These are phyloP conservation scores for Oryza nivara DNA, from an alignment of 176 grass and related monocot species.

Conservation along the genomic window DNA sequence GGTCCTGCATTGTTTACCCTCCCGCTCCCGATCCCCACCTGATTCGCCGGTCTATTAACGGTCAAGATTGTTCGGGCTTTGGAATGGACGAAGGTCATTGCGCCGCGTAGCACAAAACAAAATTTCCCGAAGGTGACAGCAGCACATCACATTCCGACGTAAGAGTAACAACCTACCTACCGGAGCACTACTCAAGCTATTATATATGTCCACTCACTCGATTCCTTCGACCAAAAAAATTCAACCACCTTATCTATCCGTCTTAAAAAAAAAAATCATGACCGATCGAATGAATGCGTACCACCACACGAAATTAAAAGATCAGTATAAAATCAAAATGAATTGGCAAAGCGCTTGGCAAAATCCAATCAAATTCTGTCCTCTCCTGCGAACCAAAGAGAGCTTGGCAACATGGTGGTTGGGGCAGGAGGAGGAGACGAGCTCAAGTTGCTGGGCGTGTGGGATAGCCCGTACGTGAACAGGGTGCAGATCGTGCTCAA, in stretches of 20 bases:
- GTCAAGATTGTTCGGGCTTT: background rate
- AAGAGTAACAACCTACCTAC: background rate
- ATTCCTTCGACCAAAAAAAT: conserved; percentile 18
- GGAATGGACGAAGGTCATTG: background rate
- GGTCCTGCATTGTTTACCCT: too few species aligned
- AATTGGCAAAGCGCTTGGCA: background rate
- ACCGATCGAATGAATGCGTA: background rate
- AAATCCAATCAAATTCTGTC: background rate
- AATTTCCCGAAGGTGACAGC: background rate
- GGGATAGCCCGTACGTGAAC: conserved; percentile 22
- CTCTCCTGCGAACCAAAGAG: background rate
- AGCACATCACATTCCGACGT: background rate
- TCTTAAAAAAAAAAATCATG: background rate
- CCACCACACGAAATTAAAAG: background rate
- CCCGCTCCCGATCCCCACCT: too few species aligned
- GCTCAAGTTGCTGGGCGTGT: conserved; percentile 32
- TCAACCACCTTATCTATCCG: background rate
- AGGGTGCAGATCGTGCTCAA: conserved; percentile 43
- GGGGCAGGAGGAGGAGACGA: background rate
- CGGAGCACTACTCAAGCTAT: background rate
- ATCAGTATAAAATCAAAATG: background rate
- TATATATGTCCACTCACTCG: conserved; percentile 15
- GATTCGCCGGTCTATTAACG: too few species aligned
- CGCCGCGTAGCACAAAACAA: background rate
- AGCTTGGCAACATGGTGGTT: background rate